A percentile compares a stretch with the other conserved stretches of the same genome.
Conservation (phyloP, 257 asterid species). For the Gardenia jasminoides region DNA sequence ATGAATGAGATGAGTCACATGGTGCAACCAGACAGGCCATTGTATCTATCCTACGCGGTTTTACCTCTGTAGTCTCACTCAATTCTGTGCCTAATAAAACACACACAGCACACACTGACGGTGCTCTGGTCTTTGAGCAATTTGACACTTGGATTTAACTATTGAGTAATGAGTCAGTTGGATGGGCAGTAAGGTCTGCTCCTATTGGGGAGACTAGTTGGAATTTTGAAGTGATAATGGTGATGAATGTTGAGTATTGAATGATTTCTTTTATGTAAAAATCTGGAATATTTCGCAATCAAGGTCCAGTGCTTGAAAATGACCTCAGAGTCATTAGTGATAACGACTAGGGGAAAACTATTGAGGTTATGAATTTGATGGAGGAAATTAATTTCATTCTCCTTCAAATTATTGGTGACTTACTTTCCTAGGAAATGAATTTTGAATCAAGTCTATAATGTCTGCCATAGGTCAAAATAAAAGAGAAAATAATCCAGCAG, state of each 20-base stretch:
- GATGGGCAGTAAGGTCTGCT: not conserved
- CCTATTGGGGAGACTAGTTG: not conserved
- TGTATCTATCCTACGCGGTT: conserved; percentile 25
- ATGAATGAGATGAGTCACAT: conserved; percentile 24
- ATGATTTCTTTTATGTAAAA: not conserved
- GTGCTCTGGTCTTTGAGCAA: not conserved
- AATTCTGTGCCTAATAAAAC: not conserved
- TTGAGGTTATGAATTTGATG: not conserved
- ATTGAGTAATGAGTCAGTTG: not conserved
- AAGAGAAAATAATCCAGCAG: not conserved
- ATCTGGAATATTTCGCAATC: not conserved
- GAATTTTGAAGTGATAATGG: not conserved
- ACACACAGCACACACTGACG: not conserved
- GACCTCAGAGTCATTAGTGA: not conserved
- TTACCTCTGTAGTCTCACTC: not conserved
- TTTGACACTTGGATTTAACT: not conserved
- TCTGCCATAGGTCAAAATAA: conserved; percentile 12
- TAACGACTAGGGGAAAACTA: not conserved
- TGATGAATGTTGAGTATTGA: not conserved
- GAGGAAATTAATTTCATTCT: not conserved
- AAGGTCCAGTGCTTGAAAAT: not conserved
- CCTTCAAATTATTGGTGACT: too few species aligned
- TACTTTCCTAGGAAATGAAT: too few species aligned
- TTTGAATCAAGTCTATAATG: too few species aligned
- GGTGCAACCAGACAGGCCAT: conserved; percentile 19